Evolutionary conservation across 2,329 filamentous ascomycete species (phyloP), one percentile per base, ranked within the genome.

Genomic region (Talaromyces sp.): DNA sequence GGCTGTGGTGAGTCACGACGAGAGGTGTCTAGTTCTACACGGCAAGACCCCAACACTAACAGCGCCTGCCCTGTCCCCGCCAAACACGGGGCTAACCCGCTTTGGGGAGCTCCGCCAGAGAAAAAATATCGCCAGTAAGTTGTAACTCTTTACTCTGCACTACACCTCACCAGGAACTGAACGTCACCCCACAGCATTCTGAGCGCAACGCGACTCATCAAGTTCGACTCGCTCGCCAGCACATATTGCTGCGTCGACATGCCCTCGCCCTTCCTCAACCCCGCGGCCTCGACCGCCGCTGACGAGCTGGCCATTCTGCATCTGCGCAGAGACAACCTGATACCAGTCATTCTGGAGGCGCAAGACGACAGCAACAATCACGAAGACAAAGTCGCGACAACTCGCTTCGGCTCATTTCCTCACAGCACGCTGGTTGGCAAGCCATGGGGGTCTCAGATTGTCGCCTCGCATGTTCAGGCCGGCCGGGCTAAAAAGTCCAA

Each of bases 401-500:
- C 93, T 1, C 87, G 92, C 51, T 99, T 96, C 70, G 94, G 94
- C 54, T 96, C 92, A 0, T 93, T 92, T 62, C 90, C 90, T 0
- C 90, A 93, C 71, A 88, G 84, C 11, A 92, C 90, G 0, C 77
- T 93, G 52, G 83, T 96, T 59, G 81, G 85, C 5, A 80, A 92
- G 58, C 89, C 90, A 48, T 97, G 93, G 93, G 94, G 94, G 29
- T 91, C 90, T 7, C 94, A 97, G 72, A 87, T 97, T 24, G 84
- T 91, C 53, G 94, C 94, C 8, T 96, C 92, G 1, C 85, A 88
- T 32, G 92, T 97, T 60, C 91, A 97, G 0, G 92, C 92, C 12
- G 91, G 91, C 35, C 84, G 89, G 56, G 88, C 29, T 7, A 74
- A 72, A 32, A 56, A 50, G 9, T 48, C 48, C n/a, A 26, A 78